Percentiles rank a stretch among this genome's conserved stretches.
Evolutionary conservation across 805 yeast species (phyloP).

Genomic region (Candida oleophila): DNA sequence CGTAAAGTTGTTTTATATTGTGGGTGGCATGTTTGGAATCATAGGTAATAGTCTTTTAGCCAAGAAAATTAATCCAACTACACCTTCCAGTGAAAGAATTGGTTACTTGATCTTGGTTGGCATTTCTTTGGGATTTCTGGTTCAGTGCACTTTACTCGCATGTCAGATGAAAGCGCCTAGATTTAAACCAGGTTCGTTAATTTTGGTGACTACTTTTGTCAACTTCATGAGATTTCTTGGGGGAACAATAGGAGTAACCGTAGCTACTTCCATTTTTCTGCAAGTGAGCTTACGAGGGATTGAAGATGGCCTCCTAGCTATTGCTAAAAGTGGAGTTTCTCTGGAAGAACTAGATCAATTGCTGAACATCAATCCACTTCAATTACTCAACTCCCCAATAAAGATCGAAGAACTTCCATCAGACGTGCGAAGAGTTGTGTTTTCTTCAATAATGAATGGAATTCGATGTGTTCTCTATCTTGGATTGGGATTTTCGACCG

Average conservation of each 20-base stretch:
- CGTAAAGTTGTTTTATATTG: constrained; percentile 11
- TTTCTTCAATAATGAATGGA: constrained; percentile 9
- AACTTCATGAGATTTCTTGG: constrained; percentile 14
- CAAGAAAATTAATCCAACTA: constrained; percentile 4
- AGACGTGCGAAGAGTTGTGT: constrained; percentile 4
- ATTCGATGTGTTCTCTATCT: constrained; percentile 8
- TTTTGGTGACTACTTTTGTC: constrained; percentile 13
- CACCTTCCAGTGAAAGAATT: constrained; percentile 7
- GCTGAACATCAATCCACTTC: constrained; percentile 1
- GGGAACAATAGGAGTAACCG: constrained; percentile 11
- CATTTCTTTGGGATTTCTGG: constrained; percentile 14
- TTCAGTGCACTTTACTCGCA: constrained; percentile 14
- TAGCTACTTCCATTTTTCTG: constrained; percentile 10
- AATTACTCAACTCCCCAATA: constrained; percentile 10
- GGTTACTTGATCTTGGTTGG: constrained; percentile 16
- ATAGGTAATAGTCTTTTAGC: constrained; percentile 10
- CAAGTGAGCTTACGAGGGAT: neutral
- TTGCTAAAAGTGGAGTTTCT: constrained; percentile 3
- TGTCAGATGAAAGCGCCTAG: constrained; percentile 16
- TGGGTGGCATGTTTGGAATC: constrained; percentile 11
- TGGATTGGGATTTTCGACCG: constrained; percentile 10
- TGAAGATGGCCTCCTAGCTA: constrained; percentile 2
- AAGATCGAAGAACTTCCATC: constrained; percentile 9
- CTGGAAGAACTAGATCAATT: constrained; percentile 5
- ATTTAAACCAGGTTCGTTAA: constrained; percentile 11